Conservation (phyloP, 192 early-diverging fungal genomes). For the Spinellus fusiger region DNA sequence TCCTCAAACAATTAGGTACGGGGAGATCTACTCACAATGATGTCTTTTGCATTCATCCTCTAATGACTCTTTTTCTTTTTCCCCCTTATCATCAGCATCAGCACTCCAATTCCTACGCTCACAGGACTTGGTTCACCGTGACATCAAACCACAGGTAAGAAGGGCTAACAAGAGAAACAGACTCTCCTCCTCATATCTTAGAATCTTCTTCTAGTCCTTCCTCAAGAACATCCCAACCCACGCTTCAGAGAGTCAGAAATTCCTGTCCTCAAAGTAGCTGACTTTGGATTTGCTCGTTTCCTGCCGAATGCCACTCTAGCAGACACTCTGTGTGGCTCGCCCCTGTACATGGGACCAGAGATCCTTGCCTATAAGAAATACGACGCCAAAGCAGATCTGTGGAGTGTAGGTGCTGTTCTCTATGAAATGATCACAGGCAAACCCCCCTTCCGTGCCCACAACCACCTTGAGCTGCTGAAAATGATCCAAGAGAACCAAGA, state of each 20-base stretch:
- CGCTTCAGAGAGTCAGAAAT: constrained; percentile 43
- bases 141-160: constrained; percentile 91
- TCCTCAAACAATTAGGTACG: constrained; percentile 82
- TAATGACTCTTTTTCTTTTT: constrained; percentile 4
- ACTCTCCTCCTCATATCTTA: constrained; percentile 18
- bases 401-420: constrained; percentile 92
- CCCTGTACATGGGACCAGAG: constrained; percentile 93
- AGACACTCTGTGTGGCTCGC: constrained; percentile 94
- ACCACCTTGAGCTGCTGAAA: constrained; percentile 87
- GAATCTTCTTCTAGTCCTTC: constrained; percentile 77
- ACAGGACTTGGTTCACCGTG: constrained; percentile 88
- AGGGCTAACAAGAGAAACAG: not conserved
- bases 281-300: constrained; percentile 96
- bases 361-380: constrained; percentile 88
- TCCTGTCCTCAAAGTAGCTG: constrained; percentile 88
- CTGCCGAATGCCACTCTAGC: constrained; percentile 81
- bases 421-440: constrained; percentile 92
- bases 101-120: constrained; percentile 87
- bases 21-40: no score
- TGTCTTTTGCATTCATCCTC: not conserved
- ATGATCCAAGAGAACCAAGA: constrained; percentile 87
- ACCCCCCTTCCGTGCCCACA: constrained; percentile 88
- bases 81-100: constrained; percentile 43
- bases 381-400: constrained; percentile 92
- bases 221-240: constrained; percentile 31